phyloP scores from a whole-genome alignment of 1,284 basidiomycete genomes.

The Malassezia sympodialis region DNA sequence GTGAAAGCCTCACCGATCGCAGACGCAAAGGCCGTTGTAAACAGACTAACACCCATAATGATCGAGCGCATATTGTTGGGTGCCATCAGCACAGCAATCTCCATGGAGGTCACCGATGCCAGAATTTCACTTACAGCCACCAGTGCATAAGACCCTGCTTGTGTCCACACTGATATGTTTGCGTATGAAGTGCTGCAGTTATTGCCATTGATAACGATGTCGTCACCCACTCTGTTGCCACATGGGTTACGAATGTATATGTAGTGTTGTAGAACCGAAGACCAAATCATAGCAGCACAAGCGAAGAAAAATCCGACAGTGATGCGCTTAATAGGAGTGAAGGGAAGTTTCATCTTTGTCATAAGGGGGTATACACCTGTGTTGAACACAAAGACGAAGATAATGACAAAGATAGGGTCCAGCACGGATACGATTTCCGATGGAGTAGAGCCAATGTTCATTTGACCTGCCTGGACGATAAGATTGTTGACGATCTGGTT shows the following conservation, averaged over 20 bases:
- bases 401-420: constrained; percentile 58
- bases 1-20: constrained; percentile 56
- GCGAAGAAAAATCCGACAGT: constrained; percentile 59
- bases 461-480: constrained; percentile 52
- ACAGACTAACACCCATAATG: constrained; percentile 53
- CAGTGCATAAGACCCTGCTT: constrained; percentile 51
- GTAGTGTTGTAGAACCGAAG: constrained; percentile 56
- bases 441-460: constrained; percentile 59
- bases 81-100: constrained; percentile 73
- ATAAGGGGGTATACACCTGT: constrained; percentile 63
- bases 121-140: constrained; percentile 58
- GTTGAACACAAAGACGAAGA: constrained; percentile 51
- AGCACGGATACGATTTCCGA: constrained; percentile 72
- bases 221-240: constrained; percentile 49
- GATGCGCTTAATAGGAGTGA: constrained; percentile 57
- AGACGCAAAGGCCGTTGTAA: constrained; percentile 57
- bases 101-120: constrained; percentile 65
- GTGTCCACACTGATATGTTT: constrained; percentile 47
- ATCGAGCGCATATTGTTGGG: constrained; percentile 50
- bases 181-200: constrained; percentile 16
- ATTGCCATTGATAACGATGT: constrained; percentile 23
- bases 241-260: constrained; percentile 55
- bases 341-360: constrained; percentile 58
- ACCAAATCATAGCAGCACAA: constrained; percentile 55
- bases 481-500: constrained; percentile 60